Percentiles rank a stretch among this genome's conserved stretches.
Evolutionary conservation across 805 yeast species (phyloP).

Genomic region (Ogataea methylovora): DNA sequence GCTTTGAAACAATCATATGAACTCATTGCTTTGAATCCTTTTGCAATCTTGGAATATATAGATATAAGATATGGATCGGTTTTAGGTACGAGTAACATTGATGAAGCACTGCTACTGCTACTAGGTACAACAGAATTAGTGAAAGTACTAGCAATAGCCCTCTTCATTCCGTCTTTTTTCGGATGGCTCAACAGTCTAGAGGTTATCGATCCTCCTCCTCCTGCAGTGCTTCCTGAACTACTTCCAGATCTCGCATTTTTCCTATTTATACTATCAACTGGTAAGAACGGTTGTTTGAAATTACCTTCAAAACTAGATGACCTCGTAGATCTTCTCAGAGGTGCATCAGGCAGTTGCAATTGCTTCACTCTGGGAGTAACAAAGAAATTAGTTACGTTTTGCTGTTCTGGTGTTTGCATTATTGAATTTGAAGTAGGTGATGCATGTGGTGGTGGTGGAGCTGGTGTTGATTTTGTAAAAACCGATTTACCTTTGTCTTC

Average conservation of each 20-base stretch:
- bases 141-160: too few relatives aligned
- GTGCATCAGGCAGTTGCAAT: slow-evolving; percentile 29
- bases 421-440: slow-evolving; percentile 2
- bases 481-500: slow-evolving; percentile 1
- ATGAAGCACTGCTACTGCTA: slow-evolving; percentile 14
- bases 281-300: slow-evolving; percentile 18
- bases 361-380: slow-evolving; percentile 35
- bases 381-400: slow-evolving; percentile 14
- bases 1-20: slow-evolving; percentile 78
- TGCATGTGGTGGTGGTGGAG: slow-evolving; percentile 4
- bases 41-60: slow-evolving; percentile 48
- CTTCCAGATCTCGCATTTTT: slow-evolving; percentile 20
- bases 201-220: slow-evolving; percentile 24
- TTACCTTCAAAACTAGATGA: slow-evolving; percentile 8
- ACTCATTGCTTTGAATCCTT: slow-evolving; percentile 51
- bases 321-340: slow-evolving; percentile 28
- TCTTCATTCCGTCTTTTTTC: too few relatives aligned
- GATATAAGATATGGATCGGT: slow-evolving; percentile 35
- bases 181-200: slow-evolving; percentile 21
- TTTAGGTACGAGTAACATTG: too few relatives aligned
- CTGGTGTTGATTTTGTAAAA: slow-evolving; percentile 3
- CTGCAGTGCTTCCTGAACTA: slow-evolving; percentile 11
- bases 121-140: slow-evolving; percentile 8
- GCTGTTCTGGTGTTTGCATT: slow-evolving; percentile 20
- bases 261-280: too few relatives aligned